phyloP scores from a whole-genome alignment of 345 rosid genomes.

The Citrus cavaleriei region DNA sequence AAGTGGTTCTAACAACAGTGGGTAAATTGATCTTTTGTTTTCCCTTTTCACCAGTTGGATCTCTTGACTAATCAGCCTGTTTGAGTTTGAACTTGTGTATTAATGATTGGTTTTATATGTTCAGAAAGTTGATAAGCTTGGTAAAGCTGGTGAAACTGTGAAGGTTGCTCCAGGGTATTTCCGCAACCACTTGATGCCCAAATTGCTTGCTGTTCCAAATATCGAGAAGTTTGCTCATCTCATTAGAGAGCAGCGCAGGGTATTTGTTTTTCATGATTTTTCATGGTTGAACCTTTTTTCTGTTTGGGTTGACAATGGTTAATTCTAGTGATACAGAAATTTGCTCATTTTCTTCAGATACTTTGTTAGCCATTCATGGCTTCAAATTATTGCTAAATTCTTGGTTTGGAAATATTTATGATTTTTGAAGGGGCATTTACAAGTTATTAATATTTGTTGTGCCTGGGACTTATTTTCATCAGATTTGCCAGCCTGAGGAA shows the following conservation, averaged over 20 bases:
- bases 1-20: slow-evolving; percentile 90
- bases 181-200: slow-evolving; percentile 92
- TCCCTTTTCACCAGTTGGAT: not conserved
- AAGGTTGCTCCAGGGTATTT: slow-evolving; percentile 96
- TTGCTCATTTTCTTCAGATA: not conserved
- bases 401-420: not conserved
- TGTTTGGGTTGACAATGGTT: not conserved
- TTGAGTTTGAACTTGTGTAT: too few relatives aligned
- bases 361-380: not conserved
- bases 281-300: not conserved
- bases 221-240: slow-evolving; percentile 87
- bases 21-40: slow-evolving; percentile 4
- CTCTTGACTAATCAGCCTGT: too few relatives aligned
- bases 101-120: too few relatives aligned
- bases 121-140: too few relatives aligned
- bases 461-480: slow-evolving; percentile 7
- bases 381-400: not conserved
- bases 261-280: slow-evolving; percentile 3
- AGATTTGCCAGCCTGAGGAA: slow-evolving; percentile 75
- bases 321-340: not conserved
- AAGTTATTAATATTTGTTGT: not conserved
- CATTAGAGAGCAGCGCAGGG: slow-evolving; percentile 89
- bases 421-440: not conserved
- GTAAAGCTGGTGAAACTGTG: too few relatives aligned
- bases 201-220: slow-evolving; percentile 88